Base-by-base conservation (phyloP, 2,329 filamentous ascomycete genomes). In the Emergomyces pasteurianus region DNA sequence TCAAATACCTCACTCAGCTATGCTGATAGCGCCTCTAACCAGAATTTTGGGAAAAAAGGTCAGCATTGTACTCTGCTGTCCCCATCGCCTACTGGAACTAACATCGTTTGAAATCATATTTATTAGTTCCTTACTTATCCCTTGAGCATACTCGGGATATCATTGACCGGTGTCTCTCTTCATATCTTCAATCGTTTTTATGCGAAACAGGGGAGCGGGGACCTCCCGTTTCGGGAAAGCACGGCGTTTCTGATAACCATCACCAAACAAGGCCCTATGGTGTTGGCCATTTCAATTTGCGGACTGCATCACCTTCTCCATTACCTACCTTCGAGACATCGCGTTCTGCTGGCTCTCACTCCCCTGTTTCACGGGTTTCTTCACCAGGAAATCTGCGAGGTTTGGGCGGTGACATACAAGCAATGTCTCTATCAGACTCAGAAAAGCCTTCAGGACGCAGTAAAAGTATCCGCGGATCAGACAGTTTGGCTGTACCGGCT, bases 61-160 rank as follows among this genome's bases (percentile, higher is more conserved):
- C 12, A 12, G 58, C 54, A n/a, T 58, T 34, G 14, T 31, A 34
- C 21, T 21, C 40, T 52, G 47, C 16, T 52, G 16, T 7, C 36
- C 50, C 31, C 26, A 26, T 36, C 42, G 55, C 16, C 21, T 31
- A 43, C 46, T 53, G 1, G 14, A 57, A 21, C 40, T 46, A 56
- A 56, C 66, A 67, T 64, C 31, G 61, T 60, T 60, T 64, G 68
- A 60, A 18, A 26, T 64, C 61, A 38, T 63, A 63, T 58, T 49
- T 28, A 49, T 55, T 65, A 59, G 59, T 58, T 42, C 54, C 58
- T 64, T 56, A 47, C 57, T 73, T 90, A 61, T 87, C 86, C 6
- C 67, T 86, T 34, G 81, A 85, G 56, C 78, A 81, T 64, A 87
- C 86, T 10, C 80, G 76, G 65, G 70, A 75, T 34, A 77, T 90